Evolutionary conservation across 2,329 filamentous ascomycete genomes (phyloP).

Genomic region (Herpotrichia juniperi): DNA sequence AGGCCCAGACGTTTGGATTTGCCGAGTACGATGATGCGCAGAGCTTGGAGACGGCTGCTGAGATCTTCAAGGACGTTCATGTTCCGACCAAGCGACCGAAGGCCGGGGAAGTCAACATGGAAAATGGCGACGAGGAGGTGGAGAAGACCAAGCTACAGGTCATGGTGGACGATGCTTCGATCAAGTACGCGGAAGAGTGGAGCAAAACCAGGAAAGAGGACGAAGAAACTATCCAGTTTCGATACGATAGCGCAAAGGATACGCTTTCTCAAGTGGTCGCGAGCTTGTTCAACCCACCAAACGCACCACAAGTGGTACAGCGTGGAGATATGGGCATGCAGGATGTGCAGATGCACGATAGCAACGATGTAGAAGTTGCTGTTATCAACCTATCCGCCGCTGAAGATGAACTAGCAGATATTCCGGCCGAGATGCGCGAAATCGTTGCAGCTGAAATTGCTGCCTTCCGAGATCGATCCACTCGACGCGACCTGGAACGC

Average conservation of each 20-base stretch:
- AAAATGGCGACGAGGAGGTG: constrained; percentile 52
- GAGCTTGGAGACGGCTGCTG: constrained; percentile 82
- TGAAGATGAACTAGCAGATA: constrained; percentile 94
- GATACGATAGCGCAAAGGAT: constrained; percentile 71
- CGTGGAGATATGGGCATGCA: constrained; percentile 75
- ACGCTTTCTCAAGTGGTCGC: constrained; percentile 72
- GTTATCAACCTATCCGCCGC: constrained; percentile 76
- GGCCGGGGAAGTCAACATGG: constrained; percentile 62
- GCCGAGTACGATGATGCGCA: constrained; percentile 93
- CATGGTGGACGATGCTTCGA: constrained; percentile 80
- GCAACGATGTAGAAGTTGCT: constrained; percentile 71
- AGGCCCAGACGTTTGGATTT: constrained; percentile 89
- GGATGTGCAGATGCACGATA: constrained; percentile 59
- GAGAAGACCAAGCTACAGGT: constrained; percentile 73
- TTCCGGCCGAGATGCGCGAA: constrained; percentile 94
- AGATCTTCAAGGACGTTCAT: constrained; percentile 80
- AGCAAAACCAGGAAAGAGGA: constrained; percentile 70
- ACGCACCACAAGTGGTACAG: constrained; percentile 54
- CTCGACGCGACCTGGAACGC: constrained; percentile 84
- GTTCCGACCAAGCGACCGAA: constrained; percentile 80
- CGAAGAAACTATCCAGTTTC: constrained; percentile 67
- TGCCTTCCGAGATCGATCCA: constrained; percentile 91
- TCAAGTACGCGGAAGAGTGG: constrained; percentile 85
- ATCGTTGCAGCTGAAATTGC: constrained; percentile 93
- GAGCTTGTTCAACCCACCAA: constrained; percentile 72